Percentiles rank a stretch among this genome's conserved stretches.
These are phyloP conservation scores for Waltergamsia citrina DNA, from an alignment of 2,329 filamentous ascomycete genomes.

Conservation along the genomic window DNA sequence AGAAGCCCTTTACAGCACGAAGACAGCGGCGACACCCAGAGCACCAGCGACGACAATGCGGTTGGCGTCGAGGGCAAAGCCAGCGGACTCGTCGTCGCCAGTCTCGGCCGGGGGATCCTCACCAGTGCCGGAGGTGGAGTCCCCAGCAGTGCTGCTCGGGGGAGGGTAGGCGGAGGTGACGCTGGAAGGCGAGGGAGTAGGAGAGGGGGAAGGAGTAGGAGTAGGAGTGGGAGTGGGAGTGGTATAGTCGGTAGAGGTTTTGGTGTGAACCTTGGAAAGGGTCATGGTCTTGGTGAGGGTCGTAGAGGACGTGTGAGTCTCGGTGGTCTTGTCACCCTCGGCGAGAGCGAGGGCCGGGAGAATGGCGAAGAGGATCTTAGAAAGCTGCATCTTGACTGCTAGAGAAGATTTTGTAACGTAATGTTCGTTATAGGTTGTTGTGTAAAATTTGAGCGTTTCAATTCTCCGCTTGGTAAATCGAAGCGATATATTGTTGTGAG, in stretches of 20 bases:
- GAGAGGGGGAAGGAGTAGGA: slow-evolving; percentile 10
- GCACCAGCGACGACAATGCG: slow-evolving; percentile 38
- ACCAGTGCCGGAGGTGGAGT: slow-evolving; percentile 8
- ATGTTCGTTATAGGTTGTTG: no score
- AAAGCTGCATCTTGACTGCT: slow-evolving; percentile 23
- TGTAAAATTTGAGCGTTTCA: no score
- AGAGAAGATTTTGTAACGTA: background rate
- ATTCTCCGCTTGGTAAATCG: no score
- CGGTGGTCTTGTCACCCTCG: slow-evolving; percentile 22
- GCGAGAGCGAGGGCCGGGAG: slow-evolving; percentile 46
- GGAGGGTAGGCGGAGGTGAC: slow-evolving; percentile 11
- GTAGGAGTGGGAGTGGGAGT: slow-evolving; percentile 17
- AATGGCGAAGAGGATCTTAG: slow-evolving; percentile 34
- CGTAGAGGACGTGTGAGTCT: slow-evolving; percentile 39
- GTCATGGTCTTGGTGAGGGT: slow-evolving; percentile 42
- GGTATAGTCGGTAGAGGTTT: slow-evolving; percentile 23
- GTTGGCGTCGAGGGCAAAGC: slow-evolving; percentile 30
- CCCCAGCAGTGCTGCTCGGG: slow-evolving; percentile 14
- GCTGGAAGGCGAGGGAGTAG: slow-evolving; percentile 9
- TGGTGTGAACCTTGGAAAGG: slow-evolving; percentile 34
- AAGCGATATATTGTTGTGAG: no score
- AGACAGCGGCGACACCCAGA: slow-evolving; percentile 38
- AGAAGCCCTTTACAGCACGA: slow-evolving; percentile 34
- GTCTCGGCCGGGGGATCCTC: slow-evolving; percentile 8
- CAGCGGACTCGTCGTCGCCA: slow-evolving; percentile 30